Conservation (phyloP, 768 basidiomycete species). For the Tylopilus rubrobrunneus region DNA sequence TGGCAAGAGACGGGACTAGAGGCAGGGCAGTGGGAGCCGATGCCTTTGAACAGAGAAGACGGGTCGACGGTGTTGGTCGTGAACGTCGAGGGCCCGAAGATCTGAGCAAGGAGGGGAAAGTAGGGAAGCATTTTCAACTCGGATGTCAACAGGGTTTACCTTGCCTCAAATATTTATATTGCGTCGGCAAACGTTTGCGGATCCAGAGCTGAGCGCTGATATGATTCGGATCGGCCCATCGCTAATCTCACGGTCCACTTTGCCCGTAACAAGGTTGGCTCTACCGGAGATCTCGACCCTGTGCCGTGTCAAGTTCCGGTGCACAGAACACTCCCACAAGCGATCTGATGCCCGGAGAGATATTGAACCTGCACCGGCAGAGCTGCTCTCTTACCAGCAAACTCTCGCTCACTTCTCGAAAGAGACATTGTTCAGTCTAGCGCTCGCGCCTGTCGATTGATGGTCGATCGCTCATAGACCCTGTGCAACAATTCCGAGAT, state of each 20-base stretch:
- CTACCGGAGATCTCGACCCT: not conserved
- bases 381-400: not conserved
- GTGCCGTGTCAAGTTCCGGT: not conserved
- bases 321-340: not conserved
- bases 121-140: conserved; percentile 14
- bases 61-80: conserved; percentile 18
- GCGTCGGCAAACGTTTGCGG: no score
- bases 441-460: no score
- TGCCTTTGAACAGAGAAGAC: conserved; percentile 27
- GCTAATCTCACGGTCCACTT: not conserved
- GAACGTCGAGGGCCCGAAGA: conserved; percentile 20
- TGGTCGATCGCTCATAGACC: no score
- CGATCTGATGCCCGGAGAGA: not conserved
- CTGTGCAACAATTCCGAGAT: no score
- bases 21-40: conserved; percentile 51
- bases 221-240: not conserved
- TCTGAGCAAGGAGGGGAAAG: conserved; percentile 19
- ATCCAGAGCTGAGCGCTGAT: not conserved
- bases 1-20: conserved; percentile 52
- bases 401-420: not conserved
- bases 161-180: conserved; percentile 2
- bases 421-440: no score
- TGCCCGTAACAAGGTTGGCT: not conserved
- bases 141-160: not conserved
- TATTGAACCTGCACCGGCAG: not conserved